phyloP scores from a whole-genome alignment of 1,139 yeast genomes.

The Citeromyces siamensis region DNA sequence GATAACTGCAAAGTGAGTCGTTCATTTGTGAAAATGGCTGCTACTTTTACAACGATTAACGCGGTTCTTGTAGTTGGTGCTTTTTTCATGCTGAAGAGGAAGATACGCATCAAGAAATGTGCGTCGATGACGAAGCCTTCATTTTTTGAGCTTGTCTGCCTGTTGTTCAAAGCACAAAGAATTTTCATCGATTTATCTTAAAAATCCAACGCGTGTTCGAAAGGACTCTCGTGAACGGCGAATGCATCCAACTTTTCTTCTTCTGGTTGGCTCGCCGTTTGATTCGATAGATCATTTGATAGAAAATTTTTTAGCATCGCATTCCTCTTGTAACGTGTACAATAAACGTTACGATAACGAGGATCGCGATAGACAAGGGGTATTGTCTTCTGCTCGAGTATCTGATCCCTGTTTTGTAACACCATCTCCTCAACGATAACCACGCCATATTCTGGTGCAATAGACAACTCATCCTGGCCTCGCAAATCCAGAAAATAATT shows the following conservation, averaged over 20 bases:
- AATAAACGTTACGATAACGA: neutral
- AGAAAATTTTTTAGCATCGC: neutral
- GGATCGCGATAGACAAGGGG: conserved; percentile 8
- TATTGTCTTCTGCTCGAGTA: conserved; percentile 4
- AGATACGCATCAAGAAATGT: neutral
- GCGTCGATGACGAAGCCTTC: neutral
- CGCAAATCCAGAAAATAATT: conserved; percentile 4
- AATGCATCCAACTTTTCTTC: neutral
- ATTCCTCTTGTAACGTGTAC: neutral
- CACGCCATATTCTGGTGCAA: conserved; percentile 5
- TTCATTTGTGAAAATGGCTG: neutral
- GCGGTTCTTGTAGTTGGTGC: neutral
- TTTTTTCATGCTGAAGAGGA: neutral
- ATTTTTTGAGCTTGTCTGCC: neutral
- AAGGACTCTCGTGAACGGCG: neutral
- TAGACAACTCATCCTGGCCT: conserved; percentile 4
- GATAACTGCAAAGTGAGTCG: neutral
- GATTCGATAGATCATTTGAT: neutral
- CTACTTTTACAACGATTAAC: neutral
- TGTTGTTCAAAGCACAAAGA: neutral
- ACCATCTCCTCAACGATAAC: conserved; percentile 7
- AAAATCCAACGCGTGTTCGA: neutral
- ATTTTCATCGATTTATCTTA: neutral
- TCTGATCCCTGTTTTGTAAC: conserved; percentile 9
- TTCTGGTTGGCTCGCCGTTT: neutral